Evolutionary conservation across 768 basidiomycete species (phyloP).

Genomic region (Plicaturopsis crispa): DNA sequence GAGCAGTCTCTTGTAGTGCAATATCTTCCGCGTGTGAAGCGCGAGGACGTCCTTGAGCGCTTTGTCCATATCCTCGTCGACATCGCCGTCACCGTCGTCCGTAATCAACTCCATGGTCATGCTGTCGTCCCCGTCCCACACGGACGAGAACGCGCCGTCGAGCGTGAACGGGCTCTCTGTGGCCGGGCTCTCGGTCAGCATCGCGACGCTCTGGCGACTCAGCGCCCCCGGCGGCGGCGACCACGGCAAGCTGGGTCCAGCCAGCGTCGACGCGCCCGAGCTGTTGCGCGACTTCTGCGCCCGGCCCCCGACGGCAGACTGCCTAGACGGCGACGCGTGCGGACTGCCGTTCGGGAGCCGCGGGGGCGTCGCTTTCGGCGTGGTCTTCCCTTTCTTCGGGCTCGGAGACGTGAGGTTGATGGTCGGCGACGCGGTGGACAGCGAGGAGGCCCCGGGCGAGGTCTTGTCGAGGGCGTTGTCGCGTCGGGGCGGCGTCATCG

Average conservation of each 20-base stretch:
- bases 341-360: slow-evolving; percentile 5
- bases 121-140: slow-evolving; percentile 22
- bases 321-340: slow-evolving; percentile 14
- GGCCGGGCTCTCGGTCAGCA: not conserved
- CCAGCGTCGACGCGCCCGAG: slow-evolving; percentile 6
- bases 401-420: slow-evolving; percentile 33
- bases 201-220: not conserved
- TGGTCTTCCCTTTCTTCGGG: slow-evolving; percentile 25
- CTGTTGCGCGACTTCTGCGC: slow-evolving; percentile 14
- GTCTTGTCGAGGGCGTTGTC: slow-evolving; percentile 18
- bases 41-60: slow-evolving; percentile 32
- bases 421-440: slow-evolving; percentile 22
- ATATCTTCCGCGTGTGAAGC: slow-evolving; percentile 47
- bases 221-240: slow-evolving; percentile 2
- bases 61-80: slow-evolving; percentile 41
- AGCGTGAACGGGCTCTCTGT: slow-evolving; percentile 1
- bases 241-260: slow-evolving; percentile 7
- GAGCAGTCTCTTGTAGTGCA: slow-evolving; percentile 70
- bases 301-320: slow-evolving; percentile 15
- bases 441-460: slow-evolving; percentile 21
- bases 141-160: slow-evolving; percentile 3
- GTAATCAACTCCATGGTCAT: slow-evolving; percentile 46
- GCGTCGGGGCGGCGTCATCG: slow-evolving; percentile 29
- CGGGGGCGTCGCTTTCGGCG: slow-evolving; percentile 25
- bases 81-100: slow-evolving; percentile 31